Evolutionary conservation across 176 grass and related monocot species (phyloP), one percentile per base, ranked within the genome.

Genomic region (Oryza longistaminata): DNA sequence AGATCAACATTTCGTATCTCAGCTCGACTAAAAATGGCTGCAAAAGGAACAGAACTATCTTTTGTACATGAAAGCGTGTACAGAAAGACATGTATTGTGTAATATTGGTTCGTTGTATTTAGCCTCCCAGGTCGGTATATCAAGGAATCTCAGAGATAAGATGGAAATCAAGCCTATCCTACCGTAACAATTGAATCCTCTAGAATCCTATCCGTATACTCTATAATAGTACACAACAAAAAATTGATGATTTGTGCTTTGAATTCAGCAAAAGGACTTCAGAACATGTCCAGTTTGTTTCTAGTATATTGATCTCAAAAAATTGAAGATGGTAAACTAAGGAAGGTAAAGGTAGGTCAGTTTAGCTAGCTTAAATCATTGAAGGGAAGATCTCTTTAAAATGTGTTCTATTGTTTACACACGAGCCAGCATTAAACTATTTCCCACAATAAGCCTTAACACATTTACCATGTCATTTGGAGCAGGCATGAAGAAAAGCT

Each of bases 401-500:
- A 60, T 50, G 5, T 14, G 49, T 42, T 10, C 7, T 71, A 55
- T 14, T 14, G 13, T 39, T 35, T 71, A 7, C 9, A 16, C 19
- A 31, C 15, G 27, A n/a, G 26, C 64, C 2, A 70, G 9, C 39
- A 74, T 64, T 65, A 11, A 46, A n/a, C 9, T 66, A 66, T 50
- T 67, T 66, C 7, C 4, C 21, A 3, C 29, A 46, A 7, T 15
- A 5, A 43, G 2, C 60, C 27, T 8, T 26, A 75, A 75, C 70
- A 70, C 7, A 17, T 4, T 21, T 73, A 79, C 0, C 19, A 11
- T 74, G 4, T 45, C 75, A 85, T 78, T 77, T 46, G 74, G 42
- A 37, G 5, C 66, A 97, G 92, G 33, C 70, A 91, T 1, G 88
- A 81, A 67, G 77, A 70, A 16, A 82, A 64, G 34, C 74, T 94